Conservation (phyloP, 768 basidiomycete species). For the Mycena alexandri region DNA sequence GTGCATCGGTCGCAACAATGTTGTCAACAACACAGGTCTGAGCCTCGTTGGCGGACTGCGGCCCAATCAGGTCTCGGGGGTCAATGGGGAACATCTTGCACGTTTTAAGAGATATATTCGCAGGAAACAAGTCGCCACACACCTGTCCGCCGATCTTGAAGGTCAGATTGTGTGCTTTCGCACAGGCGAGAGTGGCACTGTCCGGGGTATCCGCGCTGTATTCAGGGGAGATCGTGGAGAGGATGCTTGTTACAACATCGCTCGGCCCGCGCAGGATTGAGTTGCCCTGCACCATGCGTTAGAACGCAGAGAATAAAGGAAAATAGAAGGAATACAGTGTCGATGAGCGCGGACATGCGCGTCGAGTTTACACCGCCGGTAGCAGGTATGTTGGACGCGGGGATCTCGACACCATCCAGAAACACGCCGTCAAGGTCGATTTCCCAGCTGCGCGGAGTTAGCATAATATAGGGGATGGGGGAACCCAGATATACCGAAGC, state of each 20-base stretch:
- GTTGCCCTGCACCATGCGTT: slow-evolving; percentile 63
- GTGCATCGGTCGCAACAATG: slow-evolving; percentile 72
- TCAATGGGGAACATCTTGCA: slow-evolving; percentile 72
- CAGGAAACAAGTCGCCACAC: neutral
- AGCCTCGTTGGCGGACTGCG: slow-evolving; percentile 49
- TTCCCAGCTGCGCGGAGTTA: slow-evolving; percentile 65
- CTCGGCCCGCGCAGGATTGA: slow-evolving; percentile 78
- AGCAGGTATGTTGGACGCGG: slow-evolving; percentile 64
- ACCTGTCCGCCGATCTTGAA: slow-evolving; percentile 76
- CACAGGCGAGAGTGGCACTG: slow-evolving; percentile 60
- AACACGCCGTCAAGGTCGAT: slow-evolving; percentile 75
- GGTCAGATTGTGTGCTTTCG: slow-evolving; percentile 64
- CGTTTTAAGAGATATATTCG: neutral
- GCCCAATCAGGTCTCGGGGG: slow-evolving; percentile 74
- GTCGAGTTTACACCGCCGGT: slow-evolving; percentile 47
- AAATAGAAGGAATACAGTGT: slow-evolving; percentile 60
- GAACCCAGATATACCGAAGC: slow-evolving; percentile 44
- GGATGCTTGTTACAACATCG: slow-evolving; percentile 70
- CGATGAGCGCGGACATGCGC: slow-evolving; percentile 70
- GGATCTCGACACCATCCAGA: slow-evolving; percentile 68
- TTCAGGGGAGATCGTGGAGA: slow-evolving; percentile 51
- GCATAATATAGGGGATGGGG: neutral
- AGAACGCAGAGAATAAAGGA: neutral
- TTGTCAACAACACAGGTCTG: slow-evolving; percentile 66
- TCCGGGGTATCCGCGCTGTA: slow-evolving; percentile 44